Evolutionary conservation across 129 eudicot genomes (phyloP).

Genomic region (Flaveria trinervia): DNA sequence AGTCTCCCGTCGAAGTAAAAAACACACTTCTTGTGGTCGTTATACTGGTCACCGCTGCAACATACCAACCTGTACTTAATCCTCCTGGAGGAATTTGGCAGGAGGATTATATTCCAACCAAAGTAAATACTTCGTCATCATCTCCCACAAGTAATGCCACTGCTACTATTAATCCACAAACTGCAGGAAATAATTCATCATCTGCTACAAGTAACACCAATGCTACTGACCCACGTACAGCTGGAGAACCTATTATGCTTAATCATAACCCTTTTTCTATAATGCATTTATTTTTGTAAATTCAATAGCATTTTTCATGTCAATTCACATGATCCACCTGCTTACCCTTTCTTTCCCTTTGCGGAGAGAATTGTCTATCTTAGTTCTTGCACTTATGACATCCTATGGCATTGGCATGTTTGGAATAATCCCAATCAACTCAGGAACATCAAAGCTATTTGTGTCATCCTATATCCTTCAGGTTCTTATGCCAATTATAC

Average conservation of each 20-base stretch:
- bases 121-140: not conserved
- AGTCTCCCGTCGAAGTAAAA: slow-evolving; percentile 39
- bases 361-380: slow-evolving; percentile 35
- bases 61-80: slow-evolving; percentile 48
- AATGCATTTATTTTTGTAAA: slow-evolving; percentile 32
- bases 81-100: slow-evolving; percentile 56
- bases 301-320: slow-evolving; percentile 40
- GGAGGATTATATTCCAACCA: slow-evolving; percentile 25
- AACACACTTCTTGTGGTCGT: slow-evolving; percentile 36
- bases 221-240: slow-evolving; percentile 16
- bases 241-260: slow-evolving; percentile 44
- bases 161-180: slow-evolving; percentile 5
- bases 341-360: slow-evolving; percentile 45
- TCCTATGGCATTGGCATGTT: slow-evolving; percentile 34
- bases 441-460: not conserved
- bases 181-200: not conserved
- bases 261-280: slow-evolving; percentile 6
- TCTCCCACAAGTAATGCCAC: not conserved
- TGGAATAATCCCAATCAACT: slow-evolving; percentile 27
- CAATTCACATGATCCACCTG: slow-evolving; percentile 32
- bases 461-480: slow-evolving; percentile 15
- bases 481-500: slow-evolving; percentile 19
- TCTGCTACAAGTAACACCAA: not conserved
- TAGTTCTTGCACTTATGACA: slow-evolving; percentile 24
- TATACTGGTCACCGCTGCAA: slow-evolving; percentile 42